These are phyloP conservation scores for Ustilago hordei DNA, from an alignment of 1,284 basidiomycete species.

Conservation along the genomic window DNA sequence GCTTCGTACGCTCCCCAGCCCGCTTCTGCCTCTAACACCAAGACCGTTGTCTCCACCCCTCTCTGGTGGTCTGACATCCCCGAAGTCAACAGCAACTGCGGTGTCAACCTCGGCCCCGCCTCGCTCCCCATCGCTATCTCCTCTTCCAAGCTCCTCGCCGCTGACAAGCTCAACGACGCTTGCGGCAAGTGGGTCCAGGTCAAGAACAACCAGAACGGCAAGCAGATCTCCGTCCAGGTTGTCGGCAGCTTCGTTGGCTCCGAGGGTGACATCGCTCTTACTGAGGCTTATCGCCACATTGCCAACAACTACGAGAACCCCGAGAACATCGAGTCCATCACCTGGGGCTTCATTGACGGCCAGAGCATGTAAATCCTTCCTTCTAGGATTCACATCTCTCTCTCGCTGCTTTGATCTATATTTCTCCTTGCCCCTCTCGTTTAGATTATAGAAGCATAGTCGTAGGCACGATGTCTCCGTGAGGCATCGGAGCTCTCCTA, in stretches of 20 bases:
- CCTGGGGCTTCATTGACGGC: slow-evolving; percentile 59
- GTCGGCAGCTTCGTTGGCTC: slow-evolving; percentile 44
- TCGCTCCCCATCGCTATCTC: slow-evolving; percentile 55
- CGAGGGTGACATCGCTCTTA: slow-evolving; percentile 45
- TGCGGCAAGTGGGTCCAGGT: slow-evolving; percentile 61
- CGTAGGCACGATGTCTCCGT: slow-evolving; percentile 24
- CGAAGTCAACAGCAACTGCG: slow-evolving; percentile 39
- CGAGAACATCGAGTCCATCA: slow-evolving; percentile 50
- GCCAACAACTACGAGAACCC: slow-evolving; percentile 45
- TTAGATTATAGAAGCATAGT: slow-evolving; percentile 23
- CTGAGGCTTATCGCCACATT: slow-evolving; percentile 50
- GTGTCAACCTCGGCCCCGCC: slow-evolving; percentile 28
- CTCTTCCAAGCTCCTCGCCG: slow-evolving; percentile 36
- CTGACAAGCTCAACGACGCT: slow-evolving; percentile 43
- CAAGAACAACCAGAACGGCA: slow-evolving; percentile 60
- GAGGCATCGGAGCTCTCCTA: slow-evolving; percentile 9
- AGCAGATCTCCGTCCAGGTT: slow-evolving; percentile 54
- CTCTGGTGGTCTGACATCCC: slow-evolving; percentile 46
- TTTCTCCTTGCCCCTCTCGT: not conserved
- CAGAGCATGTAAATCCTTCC: slow-evolving; percentile 46
- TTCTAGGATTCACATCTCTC: not conserved
- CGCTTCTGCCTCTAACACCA: slow-evolving; percentile 36
- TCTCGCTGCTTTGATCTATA: not conserved
- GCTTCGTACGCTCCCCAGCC: slow-evolving; percentile 38
- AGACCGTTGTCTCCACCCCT: slow-evolving; percentile 51